phyloP scores from a whole-genome alignment of 2,329 filamentous ascomycete species.

The Pestalotiopsis sp. region DNA sequence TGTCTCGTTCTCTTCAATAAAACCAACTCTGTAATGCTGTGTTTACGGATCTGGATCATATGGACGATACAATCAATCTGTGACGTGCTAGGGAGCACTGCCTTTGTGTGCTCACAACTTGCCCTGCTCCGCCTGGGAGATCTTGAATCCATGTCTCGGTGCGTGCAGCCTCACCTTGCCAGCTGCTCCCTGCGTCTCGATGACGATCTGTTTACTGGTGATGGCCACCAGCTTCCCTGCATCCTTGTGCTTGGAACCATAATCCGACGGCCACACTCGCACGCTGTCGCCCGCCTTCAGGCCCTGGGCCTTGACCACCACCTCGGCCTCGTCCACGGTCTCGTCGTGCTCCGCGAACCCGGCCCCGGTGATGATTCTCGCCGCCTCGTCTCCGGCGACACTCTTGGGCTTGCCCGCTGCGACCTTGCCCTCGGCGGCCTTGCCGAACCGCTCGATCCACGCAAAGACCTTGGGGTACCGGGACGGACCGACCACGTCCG shows the following conservation, averaged over 20 bases:
- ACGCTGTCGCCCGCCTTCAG: slow-evolving; percentile 58
- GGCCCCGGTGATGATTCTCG: slow-evolving; percentile 45
- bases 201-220: slow-evolving; percentile 56
- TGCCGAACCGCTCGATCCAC: slow-evolving; percentile 66
- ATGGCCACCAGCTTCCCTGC: slow-evolving; percentile 57
- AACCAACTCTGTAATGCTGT: background rate
- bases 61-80: background rate
- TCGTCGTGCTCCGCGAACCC: slow-evolving; percentile 47
- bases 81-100: background rate
- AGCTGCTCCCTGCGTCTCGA: slow-evolving; percentile 49
- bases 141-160: slow-evolving; percentile 61
- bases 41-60: background rate
- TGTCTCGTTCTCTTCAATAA: background rate
- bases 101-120: background rate
- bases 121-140: slow-evolving; percentile 35
- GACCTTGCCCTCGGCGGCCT: slow-evolving; percentile 45
- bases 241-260: slow-evolving; percentile 62
- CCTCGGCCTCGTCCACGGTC: slow-evolving; percentile 52
- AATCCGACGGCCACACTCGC: slow-evolving; percentile 64
- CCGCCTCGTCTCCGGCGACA: slow-evolving; percentile 58
- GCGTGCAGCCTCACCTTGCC: slow-evolving; percentile 59
- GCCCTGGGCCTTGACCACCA: slow-evolving; percentile 43
- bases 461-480: slow-evolving; percentile 63
- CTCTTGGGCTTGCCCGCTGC: slow-evolving; percentile 36
- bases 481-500: slow-evolving; percentile 50